A percentile compares a stretch with the other conserved stretches of the same genome.
Evolutionary conservation across 768 basidiomycete species (phyloP).

Genomic region (Suillus subalutaceus): DNA sequence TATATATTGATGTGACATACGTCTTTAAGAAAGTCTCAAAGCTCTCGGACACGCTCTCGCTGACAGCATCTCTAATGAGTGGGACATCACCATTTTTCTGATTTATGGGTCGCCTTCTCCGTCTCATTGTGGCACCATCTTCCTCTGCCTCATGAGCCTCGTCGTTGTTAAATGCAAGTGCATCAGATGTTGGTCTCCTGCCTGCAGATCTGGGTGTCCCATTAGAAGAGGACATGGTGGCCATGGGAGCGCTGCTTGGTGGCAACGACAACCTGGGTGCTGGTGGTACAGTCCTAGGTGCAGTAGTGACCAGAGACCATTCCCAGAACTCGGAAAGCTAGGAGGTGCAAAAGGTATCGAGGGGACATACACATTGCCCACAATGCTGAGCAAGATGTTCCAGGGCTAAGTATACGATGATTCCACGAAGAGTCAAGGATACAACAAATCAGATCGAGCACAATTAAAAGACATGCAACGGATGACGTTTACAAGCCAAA

Average conservation of each 20-base stretch:
- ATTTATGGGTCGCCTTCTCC: constrained; percentile 45
- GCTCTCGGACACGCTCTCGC: constrained; percentile 91
- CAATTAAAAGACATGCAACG: no score
- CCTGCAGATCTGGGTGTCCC: constrained; percentile 35
- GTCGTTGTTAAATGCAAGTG: constrained; percentile 56
- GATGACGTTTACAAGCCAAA: no score
- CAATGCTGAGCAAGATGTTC: no score
- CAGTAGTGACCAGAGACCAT: no score
- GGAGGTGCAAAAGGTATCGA: no score
- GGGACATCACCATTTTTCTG: constrained; percentile 71
- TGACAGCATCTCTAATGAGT: constrained; percentile 90
- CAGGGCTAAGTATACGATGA: no score
- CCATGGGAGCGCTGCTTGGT: constrained; percentile 50
- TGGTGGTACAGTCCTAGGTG: no score
- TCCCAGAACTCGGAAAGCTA: no score
- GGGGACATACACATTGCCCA: no score
- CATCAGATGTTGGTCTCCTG: constrained; percentile 50
- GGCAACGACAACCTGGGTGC: constrained; percentile 55
- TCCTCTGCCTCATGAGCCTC: constrained; percentile 46
- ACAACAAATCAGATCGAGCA: no score
- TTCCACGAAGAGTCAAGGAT: no score
- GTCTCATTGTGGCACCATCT: constrained; percentile 45
- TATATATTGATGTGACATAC: constrained; percentile 48
- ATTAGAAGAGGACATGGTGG: constrained; percentile 40
- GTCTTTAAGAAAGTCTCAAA: constrained; percentile 91